These are phyloP conservation scores for Exserohilum turcica DNA, from an alignment of 2,329 filamentous ascomycete genomes.

Conservation along the genomic window DNA sequence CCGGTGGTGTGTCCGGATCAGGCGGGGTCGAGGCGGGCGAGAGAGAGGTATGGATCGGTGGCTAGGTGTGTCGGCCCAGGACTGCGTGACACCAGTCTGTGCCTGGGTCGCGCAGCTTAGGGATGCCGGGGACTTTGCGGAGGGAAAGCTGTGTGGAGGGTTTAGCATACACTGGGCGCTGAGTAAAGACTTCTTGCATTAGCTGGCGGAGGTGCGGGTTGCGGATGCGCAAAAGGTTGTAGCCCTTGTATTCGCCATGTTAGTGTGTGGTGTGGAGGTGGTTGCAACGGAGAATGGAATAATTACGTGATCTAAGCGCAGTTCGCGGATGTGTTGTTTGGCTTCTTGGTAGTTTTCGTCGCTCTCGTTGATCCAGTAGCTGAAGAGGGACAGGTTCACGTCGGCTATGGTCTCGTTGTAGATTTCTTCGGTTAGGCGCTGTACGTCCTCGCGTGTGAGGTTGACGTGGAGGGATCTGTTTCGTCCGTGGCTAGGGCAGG, in stretches of 20 bases:
- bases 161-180: constrained; percentile 10
- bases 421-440: constrained; percentile 23
- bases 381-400: constrained; percentile 30
- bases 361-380: constrained; percentile 31
- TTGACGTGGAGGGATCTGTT: constrained; percentile 14
- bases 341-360: constrained; percentile 29
- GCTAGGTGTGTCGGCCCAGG: neutral
- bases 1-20: neutral
- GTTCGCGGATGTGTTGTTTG: constrained; percentile 34
- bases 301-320: constrained; percentile 33
- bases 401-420: constrained; percentile 34
- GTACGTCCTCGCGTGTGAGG: constrained; percentile 16
- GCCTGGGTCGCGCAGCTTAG: constrained; percentile 4
- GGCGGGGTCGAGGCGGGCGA: neutral
- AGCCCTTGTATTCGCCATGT: constrained; percentile 16
- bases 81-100: constrained; percentile 3
- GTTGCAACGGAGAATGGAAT: neutral
- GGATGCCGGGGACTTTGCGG: constrained; percentile 5
- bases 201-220: constrained; percentile 22
- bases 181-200: constrained; percentile 9
- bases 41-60: neutral
- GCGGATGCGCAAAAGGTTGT: constrained; percentile 23
- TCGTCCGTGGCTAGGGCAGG: neutral
- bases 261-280: neutral
- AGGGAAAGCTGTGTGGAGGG: neutral